Percentiles rank a stretch among this genome's conserved stretches.
Evolutionary conservation across 805 yeast species (phyloP).

Genomic region (Candida nitratophila): DNA sequence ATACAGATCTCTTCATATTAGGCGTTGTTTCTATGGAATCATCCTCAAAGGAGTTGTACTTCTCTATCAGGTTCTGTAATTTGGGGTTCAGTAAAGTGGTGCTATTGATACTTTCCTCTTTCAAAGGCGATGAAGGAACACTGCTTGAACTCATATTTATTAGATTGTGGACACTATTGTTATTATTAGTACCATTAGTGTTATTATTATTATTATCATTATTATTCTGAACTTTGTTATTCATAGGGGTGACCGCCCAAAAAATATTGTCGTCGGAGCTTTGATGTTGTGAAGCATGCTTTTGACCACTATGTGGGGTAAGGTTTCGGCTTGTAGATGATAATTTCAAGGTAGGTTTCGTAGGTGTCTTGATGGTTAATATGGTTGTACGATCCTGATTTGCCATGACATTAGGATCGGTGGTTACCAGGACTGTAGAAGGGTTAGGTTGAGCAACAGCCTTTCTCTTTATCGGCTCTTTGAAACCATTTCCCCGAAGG

Average conservation of each 20-base stretch:
- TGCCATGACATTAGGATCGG: slow-evolving; percentile 15
- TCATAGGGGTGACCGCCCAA: slow-evolving; percentile 36
- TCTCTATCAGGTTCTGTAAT: slow-evolving; percentile 27
- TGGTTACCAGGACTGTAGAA: neutral
- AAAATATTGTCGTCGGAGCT: slow-evolving; percentile 30
- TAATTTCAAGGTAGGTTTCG: slow-evolving; percentile 2
- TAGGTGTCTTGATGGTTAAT: slow-evolving; percentile 16
- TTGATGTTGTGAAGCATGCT: slow-evolving; percentile 11
- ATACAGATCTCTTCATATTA: slow-evolving; percentile 16
- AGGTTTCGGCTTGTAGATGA: neutral
- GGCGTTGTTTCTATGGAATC: slow-evolving; percentile 9
- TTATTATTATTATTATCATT: too few species aligned
- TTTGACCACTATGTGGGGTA: slow-evolving; percentile 4
- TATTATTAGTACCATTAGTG: too few species aligned
- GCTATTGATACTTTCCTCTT: slow-evolving; percentile 14
- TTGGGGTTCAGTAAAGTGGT: slow-evolving; percentile 21
- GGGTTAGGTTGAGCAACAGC: slow-evolving; percentile 1
- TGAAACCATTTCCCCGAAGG: slow-evolving; percentile 1
- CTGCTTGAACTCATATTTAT: slow-evolving; percentile 1
- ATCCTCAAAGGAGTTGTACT: slow-evolving; percentile 34
- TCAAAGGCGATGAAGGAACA: slow-evolving; percentile 38
- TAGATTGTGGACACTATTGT: too few species aligned
- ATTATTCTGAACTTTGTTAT: neutral
- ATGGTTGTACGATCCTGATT: slow-evolving; percentile 10
- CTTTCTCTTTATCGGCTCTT: slow-evolving; percentile 6